Evolutionary conservation across 257 asterid genomes (phyloP).

Genomic region (Misopates orontium): DNA sequence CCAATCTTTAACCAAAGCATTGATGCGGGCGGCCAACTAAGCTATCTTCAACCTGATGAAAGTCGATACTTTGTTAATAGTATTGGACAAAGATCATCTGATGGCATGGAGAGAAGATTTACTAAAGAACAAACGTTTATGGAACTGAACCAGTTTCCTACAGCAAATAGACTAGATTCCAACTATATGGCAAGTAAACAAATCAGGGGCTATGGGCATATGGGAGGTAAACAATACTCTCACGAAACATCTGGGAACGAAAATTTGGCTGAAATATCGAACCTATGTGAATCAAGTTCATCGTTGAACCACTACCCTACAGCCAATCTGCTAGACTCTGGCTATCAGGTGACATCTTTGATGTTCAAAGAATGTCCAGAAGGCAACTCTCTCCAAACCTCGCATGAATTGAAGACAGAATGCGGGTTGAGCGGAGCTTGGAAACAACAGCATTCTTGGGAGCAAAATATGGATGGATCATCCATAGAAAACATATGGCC

Average conservation of each 20-base stretch:
- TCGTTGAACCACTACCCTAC: constrained; percentile 14
- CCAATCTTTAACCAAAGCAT: constrained; percentile 22
- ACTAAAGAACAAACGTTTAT: constrained; percentile 18
- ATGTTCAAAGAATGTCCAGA: constrained; percentile 8
- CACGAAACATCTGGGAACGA: constrained; percentile 1
- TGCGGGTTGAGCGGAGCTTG: no score
- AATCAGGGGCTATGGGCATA: constrained; percentile 20
- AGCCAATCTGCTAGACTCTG: constrained; percentile 17
- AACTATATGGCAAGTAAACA: constrained; percentile 13
- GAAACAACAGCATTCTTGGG: no score
- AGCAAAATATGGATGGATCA: no score
- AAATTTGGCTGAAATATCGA: constrained; percentile 8
- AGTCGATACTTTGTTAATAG: constrained; percentile 17
- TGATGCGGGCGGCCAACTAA: constrained; percentile 7
- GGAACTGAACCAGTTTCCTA: constrained; percentile 21
- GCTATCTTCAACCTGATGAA: constrained; percentile 24
- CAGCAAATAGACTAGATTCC: constrained; percentile 16
- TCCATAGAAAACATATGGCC: background rate
- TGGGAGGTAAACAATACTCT: constrained; percentile 15
- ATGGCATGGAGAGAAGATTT: constrained; percentile 16
- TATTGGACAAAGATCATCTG: constrained; percentile 21
- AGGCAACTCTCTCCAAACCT: no score
- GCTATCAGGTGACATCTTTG: background rate
- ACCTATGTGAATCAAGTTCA: constrained; percentile 16
- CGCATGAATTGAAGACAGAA: no score